Base-by-base conservation (phyloP, 148 eudicot species). In the Fallopia convolvulus region DNA sequence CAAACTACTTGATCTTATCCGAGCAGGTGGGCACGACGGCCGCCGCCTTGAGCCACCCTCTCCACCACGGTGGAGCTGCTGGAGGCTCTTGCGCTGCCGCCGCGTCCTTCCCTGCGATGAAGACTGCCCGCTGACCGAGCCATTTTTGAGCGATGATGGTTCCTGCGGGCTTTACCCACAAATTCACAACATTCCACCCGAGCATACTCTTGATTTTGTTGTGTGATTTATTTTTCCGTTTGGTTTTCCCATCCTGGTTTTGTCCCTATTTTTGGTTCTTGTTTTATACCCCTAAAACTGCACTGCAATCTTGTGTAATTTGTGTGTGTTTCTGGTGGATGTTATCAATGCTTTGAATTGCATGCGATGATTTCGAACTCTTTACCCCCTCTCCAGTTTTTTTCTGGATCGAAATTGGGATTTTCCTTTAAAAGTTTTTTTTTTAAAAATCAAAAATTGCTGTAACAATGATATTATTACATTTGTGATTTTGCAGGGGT, bases 51-150 rank as follows among this genome's bases (percentile, higher is more conserved):
- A 73, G 75, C 75, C 50, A 73, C 75, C 75, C 75, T 0, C 75
- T 42, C 7, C 75, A 48, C 55, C 2, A 21, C 36, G 8, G 53
- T 46, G 75, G 11, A 9, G 75, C 75, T 73, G 75, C 75, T 21
- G 75, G 75, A 73, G 50, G 75, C 53, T 73, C 33, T 73, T 18
- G 17, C 32, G 75, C 39, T 32, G 36, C 55, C 5, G 53, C 14
- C 17, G 32, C n/a, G 17, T 48, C 52, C 75, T 73, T 73, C 26
- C 52, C 55, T 73, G 75, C 75, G 75, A 48, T 73, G 75, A 73
- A n/a, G 75, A 46, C 75, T 73, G 75, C 75, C 55, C 75, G 75
- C 75, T 48, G 55, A 52, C 75, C 20, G 53, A 73, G 75, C 75
- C 55, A 55, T 20, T 23, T 73, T 44, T 14, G 72, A 9, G 72